Percentiles rank a stretch among this genome's conserved stretches.
These are phyloP conservation scores for Nectriaceae sp. DNA, from an alignment of 2,329 filamentous ascomycete species.

Conservation along the genomic window DNA sequence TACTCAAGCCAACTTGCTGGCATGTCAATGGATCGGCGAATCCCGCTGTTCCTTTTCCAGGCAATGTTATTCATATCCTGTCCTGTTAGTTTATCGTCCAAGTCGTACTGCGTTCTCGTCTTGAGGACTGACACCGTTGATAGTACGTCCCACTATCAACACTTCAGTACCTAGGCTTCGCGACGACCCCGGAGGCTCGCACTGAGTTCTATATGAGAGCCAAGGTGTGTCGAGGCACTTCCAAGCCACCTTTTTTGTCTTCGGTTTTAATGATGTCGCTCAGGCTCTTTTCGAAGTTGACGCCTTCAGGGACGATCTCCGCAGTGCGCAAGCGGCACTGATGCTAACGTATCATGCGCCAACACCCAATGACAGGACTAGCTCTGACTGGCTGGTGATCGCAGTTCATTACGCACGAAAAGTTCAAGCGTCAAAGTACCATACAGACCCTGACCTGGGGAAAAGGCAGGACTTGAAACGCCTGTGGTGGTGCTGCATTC, in stretches of 20 bases:
- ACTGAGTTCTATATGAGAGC: neutral
- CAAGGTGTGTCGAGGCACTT: neutral
- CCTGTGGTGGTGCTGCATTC: neutral
- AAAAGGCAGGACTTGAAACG: neutral
- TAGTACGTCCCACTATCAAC: slow-evolving; percentile 3
- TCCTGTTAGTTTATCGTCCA: neutral
- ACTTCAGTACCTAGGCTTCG: neutral
- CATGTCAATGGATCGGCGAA: neutral
- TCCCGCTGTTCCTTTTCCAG: neutral
- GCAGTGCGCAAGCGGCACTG: neutral
- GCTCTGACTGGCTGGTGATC: neutral
- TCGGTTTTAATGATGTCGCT: no score
- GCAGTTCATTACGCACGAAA: neutral
- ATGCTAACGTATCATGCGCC: neutral
- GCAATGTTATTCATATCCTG: neutral
- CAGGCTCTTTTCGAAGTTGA: slow-evolving; percentile 5
- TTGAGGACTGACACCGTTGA: no score
- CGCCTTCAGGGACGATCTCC: neutral
- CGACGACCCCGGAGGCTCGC: neutral
- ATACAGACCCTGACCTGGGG: neutral
- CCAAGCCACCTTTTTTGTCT: neutral
- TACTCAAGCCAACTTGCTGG: neutral
- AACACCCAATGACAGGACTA: slow-evolving; percentile 2
- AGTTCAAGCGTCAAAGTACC: neutral
- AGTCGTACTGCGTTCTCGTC: no score